Evolutionary conservation across 495 filamentous ascomycete species (phyloP), one percentile per base, ranked within the genome.

Genomic region (Sporormia fimetaria): DNA sequence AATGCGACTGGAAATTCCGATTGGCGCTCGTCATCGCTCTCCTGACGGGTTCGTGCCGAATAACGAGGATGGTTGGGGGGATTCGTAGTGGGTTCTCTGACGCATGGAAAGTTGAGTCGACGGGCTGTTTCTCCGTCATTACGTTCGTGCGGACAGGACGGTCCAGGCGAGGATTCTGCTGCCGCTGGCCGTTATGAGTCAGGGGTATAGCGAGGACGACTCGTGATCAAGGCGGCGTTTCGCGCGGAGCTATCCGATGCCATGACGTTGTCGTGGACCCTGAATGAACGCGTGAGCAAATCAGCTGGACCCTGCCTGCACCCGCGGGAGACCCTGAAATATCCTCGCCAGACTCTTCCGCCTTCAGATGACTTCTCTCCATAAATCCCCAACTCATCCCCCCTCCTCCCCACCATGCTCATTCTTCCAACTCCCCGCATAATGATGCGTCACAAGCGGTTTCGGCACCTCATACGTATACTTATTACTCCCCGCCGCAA

Each of bases 11-110:
- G 35, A 28, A n/a, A 33, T 59, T 5, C 47, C 54, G 16, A 56
- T 47, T 30, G 54, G 52, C 12, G 57, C 57, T 12, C 49, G 44
- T 15, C 45, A 57, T 9, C 33, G 62, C 8, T 53, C 46, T 18
- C 48, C 54, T 32, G 48, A 57, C 42, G 42, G 57, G 21, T 47
- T 54, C 25, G 57, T 56, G 49, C 51, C 61, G 9, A 45, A 42
- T 1, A 22, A 11, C 47, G 21, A 24, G 34, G 47, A 4, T 9
- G 41, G n/a, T 17, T 44, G 28, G 34, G 45, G 31, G 34, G n/a
- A 56, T 55, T 35, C 47, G 48, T 0, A 51, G 54, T 16, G 58
- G 60, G 12, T 55, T 63, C 31, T 46, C 55, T 21, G 61, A 63
- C 32, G 58, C 58, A 11, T 58, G 59, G 43, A 63, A 63, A n/a